These are phyloP conservation scores for Cryptococcus sp. DNA, from an alignment of 1,284 basidiomycete genomes.

Conservation along the genomic window DNA sequence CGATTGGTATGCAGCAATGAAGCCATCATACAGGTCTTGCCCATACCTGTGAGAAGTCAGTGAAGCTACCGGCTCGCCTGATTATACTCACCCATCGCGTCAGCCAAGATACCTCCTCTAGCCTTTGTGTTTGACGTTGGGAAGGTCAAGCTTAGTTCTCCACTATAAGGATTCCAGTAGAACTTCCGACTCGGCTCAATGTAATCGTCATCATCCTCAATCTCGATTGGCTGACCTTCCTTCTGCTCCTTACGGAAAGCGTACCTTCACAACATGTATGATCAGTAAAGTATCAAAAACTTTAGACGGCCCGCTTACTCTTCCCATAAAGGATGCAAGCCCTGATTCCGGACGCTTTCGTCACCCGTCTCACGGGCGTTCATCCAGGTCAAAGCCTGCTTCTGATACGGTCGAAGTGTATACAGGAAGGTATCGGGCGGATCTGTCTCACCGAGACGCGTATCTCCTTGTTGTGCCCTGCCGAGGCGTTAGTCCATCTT, in stretches of 20 bases:
- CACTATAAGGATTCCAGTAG: conserved; percentile 88
- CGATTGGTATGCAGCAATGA: conserved; percentile 82
- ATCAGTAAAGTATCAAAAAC: conserved; percentile 3
- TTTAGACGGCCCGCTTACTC: conserved; percentile 61
- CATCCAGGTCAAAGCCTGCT: conserved; percentile 96
- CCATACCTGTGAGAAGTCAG: conserved; percentile 73
- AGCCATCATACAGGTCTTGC: conserved; percentile 90
- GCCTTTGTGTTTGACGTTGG: conserved; percentile 78
- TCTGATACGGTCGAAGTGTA: conserved; percentile 84
- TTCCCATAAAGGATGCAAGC: conserved; percentile 94
- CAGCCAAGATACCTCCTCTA: conserved; percentile 61
- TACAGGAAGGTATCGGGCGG: conserved; percentile 78
- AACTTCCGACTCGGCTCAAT: conserved; percentile 57
- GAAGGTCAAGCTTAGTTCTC: conserved; percentile 86
- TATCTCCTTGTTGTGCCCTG: conserved; percentile 83
- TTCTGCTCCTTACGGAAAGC: conserved; percentile 46
- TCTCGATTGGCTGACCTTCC: conserved; percentile 46
- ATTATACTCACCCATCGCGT: conserved; percentile 48
- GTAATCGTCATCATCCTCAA: conserved; percentile 47
- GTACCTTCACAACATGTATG: conserved; percentile 31
- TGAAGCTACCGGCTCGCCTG: neutral
- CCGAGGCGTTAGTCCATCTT: conserved; percentile 12
- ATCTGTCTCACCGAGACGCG: conserved; percentile 74
- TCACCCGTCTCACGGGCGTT: conserved; percentile 76
- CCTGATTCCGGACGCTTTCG: conserved; percentile 67